A percentile compares a stretch with the other conserved stretches of the same genome.
These are phyloP conservation scores for Apiospora hydei DNA, from an alignment of 2,329 filamentous ascomycete genomes.

Conservation along the genomic window DNA sequence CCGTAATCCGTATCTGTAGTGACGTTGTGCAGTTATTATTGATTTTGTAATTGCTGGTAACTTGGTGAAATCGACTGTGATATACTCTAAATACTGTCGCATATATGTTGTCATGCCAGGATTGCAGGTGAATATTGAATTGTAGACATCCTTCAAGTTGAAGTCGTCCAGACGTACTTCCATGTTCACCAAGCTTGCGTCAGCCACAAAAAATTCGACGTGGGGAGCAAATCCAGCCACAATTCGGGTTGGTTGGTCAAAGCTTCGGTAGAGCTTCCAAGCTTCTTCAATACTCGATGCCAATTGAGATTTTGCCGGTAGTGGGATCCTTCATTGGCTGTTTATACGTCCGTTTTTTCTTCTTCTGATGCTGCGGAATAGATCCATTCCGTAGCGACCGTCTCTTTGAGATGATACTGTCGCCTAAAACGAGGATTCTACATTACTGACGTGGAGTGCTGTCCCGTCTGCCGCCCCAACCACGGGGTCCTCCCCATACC, in stretches of 20 bases:
- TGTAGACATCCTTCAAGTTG: too few species aligned
- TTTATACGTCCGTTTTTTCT: not conserved
- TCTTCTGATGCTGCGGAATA: conserved; percentile 9
- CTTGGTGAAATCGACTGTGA: not conserved
- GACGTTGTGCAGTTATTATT: not conserved
- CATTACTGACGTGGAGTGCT: conserved; percentile 17
- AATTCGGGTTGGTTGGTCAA: not conserved
- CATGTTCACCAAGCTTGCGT: not conserved
- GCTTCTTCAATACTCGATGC: not conserved
- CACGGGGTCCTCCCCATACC: not conserved
- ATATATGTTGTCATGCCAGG: not conserved
- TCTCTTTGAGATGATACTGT: not conserved
- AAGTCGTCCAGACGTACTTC: not conserved
- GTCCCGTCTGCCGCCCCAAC: not conserved
- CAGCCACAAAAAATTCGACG: not conserved
- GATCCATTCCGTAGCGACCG: not conserved
- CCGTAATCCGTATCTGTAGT: not conserved
- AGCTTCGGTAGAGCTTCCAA: conserved; percentile 2
- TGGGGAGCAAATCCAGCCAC: not conserved
- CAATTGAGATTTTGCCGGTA: conserved; percentile 9
- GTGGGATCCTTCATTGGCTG: not conserved
- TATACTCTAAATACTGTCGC: too few species aligned
- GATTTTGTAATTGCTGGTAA: not conserved
- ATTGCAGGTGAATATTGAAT: too few species aligned
- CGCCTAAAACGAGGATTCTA: not conserved